Evolutionary conservation across 441 rosid genomes (phyloP), one percentile per base, ranked within the genome.

Genomic region (Euphorbia celastroides): DNA sequence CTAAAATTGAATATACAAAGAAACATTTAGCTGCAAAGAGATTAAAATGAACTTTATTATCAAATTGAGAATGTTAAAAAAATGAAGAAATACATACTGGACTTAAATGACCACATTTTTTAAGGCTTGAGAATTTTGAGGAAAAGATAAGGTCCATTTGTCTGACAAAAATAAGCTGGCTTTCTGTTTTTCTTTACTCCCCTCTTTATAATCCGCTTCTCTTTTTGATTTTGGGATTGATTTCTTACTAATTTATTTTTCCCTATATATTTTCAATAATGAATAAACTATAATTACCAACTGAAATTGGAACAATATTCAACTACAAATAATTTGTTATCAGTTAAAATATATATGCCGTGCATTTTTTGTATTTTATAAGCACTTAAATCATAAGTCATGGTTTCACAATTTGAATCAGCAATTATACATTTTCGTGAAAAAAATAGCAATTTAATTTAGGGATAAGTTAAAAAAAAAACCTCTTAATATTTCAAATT

Each of bases 121-220:
- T 25, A 10, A 51, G 56, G 22, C 56, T 51, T 51, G 56, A 51
- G 22, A 51, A 51, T 0, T 51, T 51, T 51, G 56, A 51, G 56
- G 12, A 51, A 51, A 51, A 51, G 26, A 51, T 51, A 51, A 19
- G 56, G 56, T 19, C 56, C 56, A 20, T 51, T 51, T 20, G 16
- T 51, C 56, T 51, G 3, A 51, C 26, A 20, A 51, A 51, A 51
- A 51, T 51, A 51, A 51, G 56, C 56, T 19, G 19, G 56, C 56
- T 51, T 51, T 51, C 56, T 51, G 19, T 51, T 51, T n/a, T 51
- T 51, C 56, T 19, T n/a, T n/a, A 19, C 56, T 51, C 26, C 56
- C 56, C 22, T 51, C 56, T 51, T 51, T 51, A 51, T 51, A 13
- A 51, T 51, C 56, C 26, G 25, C 56, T 51, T 51, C 56, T 51